Evolutionary conservation across 2,329 filamentous ascomycete species (phyloP).

Genomic region (Fusarium sp.): DNA sequence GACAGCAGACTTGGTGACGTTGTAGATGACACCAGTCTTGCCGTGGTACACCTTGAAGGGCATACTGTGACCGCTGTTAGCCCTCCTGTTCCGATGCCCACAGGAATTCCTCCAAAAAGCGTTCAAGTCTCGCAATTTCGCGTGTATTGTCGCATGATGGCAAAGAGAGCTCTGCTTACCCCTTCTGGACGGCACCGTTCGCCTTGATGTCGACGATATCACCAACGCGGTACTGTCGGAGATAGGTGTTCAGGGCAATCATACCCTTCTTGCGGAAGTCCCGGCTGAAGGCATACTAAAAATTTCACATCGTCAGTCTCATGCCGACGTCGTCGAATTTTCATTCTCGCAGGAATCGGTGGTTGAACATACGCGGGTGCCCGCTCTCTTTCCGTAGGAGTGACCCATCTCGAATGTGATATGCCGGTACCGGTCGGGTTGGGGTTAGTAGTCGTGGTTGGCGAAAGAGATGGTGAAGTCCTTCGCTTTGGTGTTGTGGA

Average conservation of each 20-base stretch:
- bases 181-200: constrained; percentile 98
- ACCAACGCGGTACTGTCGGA: constrained; percentile 94
- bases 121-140: constrained; percentile 23
- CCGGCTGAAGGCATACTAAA: constrained; percentile 88
- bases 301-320: constrained; percentile 40
- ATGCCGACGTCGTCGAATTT: constrained; percentile 40
- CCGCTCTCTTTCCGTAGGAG: constrained; percentile 84
- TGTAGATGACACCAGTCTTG: constrained; percentile 98
- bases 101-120: constrained; percentile 9
- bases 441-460: constrained; percentile 55
- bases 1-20: constrained; percentile 97
- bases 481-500: constrained; percentile 48
- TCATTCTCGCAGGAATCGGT: constrained; percentile 16
- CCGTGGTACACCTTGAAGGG: constrained; percentile 99
- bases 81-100: constrained; percentile 13
- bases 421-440: constrained; percentile 48
- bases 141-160: constrained; percentile 21
- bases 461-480: constrained; percentile 46
- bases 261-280: constrained; percentile 94
- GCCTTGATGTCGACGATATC: constrained; percentile 99
- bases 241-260: constrained; percentile 93
- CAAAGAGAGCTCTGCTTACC: constrained; percentile 64
- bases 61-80: constrained; percentile 71
- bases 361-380: constrained; percentile 75
- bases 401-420: constrained; percentile 79